These are phyloP conservation scores for Phylloporus sp. DNA, from an alignment of 768 basidiomycete genomes.

Conservation along the genomic window DNA sequence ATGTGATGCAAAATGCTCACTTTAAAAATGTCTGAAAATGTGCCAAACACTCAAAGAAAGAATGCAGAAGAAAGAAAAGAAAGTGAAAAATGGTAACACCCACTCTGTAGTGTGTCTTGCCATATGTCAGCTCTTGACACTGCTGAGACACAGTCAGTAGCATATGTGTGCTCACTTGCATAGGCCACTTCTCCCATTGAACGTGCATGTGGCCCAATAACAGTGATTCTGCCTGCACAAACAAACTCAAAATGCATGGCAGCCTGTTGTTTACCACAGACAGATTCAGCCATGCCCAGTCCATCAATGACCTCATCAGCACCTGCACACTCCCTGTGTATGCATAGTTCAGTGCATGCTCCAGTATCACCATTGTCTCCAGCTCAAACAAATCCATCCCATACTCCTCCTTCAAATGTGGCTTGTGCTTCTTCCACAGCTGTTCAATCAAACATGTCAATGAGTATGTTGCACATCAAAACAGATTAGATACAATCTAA, in stretches of 20 bases:
- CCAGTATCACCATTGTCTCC: not conserved
- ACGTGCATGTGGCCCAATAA: not conserved
- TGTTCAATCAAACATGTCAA: not conserved
- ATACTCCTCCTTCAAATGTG: not conserved
- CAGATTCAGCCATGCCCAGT: not conserved
- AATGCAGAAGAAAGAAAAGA: too few species aligned
- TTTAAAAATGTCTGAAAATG: too few species aligned
- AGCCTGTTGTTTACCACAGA: not conserved
- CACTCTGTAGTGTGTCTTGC: not conserved
- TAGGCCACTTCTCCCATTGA: not conserved
- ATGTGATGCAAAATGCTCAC: too few species aligned
- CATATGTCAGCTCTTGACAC: constrained; percentile 1
- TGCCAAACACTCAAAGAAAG: too few species aligned
- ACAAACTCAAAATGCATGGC: constrained; percentile 4
- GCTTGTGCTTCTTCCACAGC: constrained; percentile 1
- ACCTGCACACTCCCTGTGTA: not conserved
- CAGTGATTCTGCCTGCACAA: not conserved
- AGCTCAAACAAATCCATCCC: not conserved
- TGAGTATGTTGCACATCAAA: not conserved
- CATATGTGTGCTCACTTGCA: not conserved
- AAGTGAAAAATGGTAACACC: too few species aligned
- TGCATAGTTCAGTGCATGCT: not conserved
- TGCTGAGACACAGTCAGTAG: not conserved
- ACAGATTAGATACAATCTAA: not conserved
- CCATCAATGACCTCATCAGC: not conserved